phyloP scores from a whole-genome alignment of 305 asterid species.

The Fraxinus xanthoxyloides region DNA sequence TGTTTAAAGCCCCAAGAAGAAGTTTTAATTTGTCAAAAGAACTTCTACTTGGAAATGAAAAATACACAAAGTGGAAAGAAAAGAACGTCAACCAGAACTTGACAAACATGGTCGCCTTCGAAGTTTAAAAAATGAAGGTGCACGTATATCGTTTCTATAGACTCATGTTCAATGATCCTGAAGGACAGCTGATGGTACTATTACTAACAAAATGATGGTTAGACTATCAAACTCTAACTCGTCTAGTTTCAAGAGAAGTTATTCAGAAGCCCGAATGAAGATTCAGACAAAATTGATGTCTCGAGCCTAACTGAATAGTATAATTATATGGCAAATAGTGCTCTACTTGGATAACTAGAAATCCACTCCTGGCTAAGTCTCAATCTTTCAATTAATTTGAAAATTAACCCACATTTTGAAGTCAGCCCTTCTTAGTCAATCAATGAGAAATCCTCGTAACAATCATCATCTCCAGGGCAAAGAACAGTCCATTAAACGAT shows the following conservation, averaged over 20 bases:
- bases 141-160: neutral
- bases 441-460: neutral
- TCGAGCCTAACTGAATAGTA: neutral
- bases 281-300: neutral
- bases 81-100: neutral
- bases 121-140: neutral
- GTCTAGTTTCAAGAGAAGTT: neutral
- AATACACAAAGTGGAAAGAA: neutral
- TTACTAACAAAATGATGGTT: neutral
- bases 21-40: conserved; percentile 8
- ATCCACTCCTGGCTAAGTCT: neutral
- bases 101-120: neutral
- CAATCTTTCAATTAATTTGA: neutral
- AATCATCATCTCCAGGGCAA: neutral
- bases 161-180: neutral
- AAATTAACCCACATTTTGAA: neutral
- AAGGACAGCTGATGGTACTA: neutral
- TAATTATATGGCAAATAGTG: neutral
- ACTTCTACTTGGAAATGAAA: neutral
- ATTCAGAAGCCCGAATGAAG: neutral
- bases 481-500: neutral
- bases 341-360: neutral
- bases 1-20: conserved; percentile 26
- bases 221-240: neutral
- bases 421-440: neutral